phyloP scores from a whole-genome alignment of 257 asterid genomes.

The Marsdenia floribunda region DNA sequence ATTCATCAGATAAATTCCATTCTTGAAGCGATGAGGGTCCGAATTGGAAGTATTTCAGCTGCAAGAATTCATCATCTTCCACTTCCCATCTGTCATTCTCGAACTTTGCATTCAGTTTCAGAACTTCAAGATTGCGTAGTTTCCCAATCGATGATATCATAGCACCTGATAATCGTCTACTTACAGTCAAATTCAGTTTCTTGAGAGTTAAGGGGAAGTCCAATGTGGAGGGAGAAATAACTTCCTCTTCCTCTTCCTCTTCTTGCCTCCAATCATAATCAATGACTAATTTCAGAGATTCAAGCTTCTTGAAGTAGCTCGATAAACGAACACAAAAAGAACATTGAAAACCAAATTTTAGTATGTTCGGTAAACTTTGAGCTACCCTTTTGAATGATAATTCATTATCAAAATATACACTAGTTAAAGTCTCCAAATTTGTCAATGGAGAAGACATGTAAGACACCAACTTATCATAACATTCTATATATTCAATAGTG shows the following conservation, averaged over 20 bases:
- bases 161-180: background rate
- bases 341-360: background rate
- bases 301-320: background rate
- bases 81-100: conserved; percentile 9
- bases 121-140: background rate
- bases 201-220: background rate
- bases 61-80: conserved; percentile 8
- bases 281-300: conserved; percentile 7
- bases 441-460: no score
- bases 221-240: background rate
- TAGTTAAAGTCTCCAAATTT: background rate
- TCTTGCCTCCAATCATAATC: no score
- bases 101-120: background rate
- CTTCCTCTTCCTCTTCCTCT: no score
- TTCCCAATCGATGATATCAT: conserved; percentile 4
- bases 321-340: background rate
- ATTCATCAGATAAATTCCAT: conserved; percentile 3
- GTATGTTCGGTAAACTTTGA: conserved; percentile 9
- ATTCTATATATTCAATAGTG: no score
- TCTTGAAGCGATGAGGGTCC: background rate
- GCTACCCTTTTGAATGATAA: background rate
- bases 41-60: no score
- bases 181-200: background rate
- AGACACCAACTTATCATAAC: background rate
- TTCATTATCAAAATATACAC: no score